Evolutionary conservation across 2,329 filamentous ascomycete species (phyloP).

Genomic region (Pseudogymnoascus sp.): DNA sequence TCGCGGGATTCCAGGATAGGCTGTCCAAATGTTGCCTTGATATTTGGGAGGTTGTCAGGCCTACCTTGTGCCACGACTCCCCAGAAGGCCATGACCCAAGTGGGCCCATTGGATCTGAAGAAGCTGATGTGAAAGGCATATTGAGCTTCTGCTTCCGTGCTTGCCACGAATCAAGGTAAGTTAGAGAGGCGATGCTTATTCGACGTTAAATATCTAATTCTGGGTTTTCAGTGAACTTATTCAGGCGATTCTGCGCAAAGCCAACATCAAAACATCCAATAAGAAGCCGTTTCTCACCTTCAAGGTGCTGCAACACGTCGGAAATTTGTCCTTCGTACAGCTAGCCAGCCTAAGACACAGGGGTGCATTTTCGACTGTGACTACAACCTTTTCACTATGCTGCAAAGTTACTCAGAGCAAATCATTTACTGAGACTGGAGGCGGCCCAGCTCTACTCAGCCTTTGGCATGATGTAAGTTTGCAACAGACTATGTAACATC

Average conservation of each 20-base stretch:
- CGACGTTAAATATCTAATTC: not conserved
- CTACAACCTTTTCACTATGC: slow-evolving; percentile 75
- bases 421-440: slow-evolving; percentile 29
- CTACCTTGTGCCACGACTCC: slow-evolving; percentile 84
- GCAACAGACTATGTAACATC: not conserved
- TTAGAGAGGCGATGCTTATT: not conserved
- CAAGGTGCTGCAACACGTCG: slow-evolving; percentile 56
- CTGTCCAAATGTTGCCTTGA: slow-evolving; percentile 53
- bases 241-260: slow-evolving; percentile 50
- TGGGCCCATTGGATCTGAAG: slow-evolving; percentile 63
- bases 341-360: slow-evolving; percentile 77
- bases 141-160: slow-evolving; percentile 93
- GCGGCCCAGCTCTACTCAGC: slow-evolving; percentile 36
- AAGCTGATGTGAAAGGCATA: slow-evolving; percentile 76
- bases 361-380: slow-evolving; percentile 88
- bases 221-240: slow-evolving; percentile 56
- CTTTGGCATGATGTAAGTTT: slow-evolving; percentile 61
- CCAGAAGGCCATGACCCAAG: slow-evolving; percentile 81
- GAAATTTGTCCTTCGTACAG: slow-evolving; percentile 71
- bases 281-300: slow-evolving; percentile 40
- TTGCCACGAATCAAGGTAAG: slow-evolving; percentile 84
- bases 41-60: slow-evolving; percentile 71
- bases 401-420: slow-evolving; percentile 57
- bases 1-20: slow-evolving; percentile 37
- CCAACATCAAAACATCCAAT: slow-evolving; percentile 38